A percentile compares a stretch with the other conserved stretches of the same genome.
phyloP scores from a whole-genome alignment of 2,329 filamentous ascomycete species.

The Colletotrichum camelliae region DNA sequence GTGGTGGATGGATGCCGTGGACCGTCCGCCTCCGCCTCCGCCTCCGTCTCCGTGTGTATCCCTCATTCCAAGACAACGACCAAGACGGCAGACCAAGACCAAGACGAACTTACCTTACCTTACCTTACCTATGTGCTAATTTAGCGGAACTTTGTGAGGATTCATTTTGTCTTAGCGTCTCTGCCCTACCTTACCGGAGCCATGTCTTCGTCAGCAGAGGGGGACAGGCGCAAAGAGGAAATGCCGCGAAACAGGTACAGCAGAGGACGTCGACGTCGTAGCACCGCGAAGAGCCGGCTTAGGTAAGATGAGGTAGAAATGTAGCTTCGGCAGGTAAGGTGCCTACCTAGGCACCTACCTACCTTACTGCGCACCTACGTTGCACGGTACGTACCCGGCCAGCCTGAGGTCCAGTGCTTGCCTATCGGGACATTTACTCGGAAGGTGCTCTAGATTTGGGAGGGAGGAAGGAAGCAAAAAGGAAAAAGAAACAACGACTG shows the following conservation, averaged over 20 bases:
- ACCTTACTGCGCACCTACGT: not conserved
- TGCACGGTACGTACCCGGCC: not conserved
- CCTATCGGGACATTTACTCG: not conserved
- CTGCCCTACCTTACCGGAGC: constrained; percentile 1
- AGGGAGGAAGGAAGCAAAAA: not conserved
- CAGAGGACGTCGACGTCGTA: not conserved
- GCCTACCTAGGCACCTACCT: not conserved
- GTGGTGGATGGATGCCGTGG: not conserved
- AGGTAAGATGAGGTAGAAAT: not conserved
- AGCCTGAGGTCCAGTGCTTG: not conserved
- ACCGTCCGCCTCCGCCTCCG: not conserved
- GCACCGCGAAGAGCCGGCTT: not conserved
- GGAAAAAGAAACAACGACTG: not conserved
- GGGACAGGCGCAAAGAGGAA: not conserved
- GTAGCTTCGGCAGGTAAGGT: not conserved
- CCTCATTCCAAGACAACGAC: not conserved
- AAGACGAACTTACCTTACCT: not conserved
- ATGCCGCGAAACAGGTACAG: not conserved
- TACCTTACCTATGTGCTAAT: not conserved
- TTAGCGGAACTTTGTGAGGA: not conserved
- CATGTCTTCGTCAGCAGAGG: not conserved
- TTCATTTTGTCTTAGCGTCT: not conserved
- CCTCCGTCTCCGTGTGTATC: not conserved
- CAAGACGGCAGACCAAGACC: not conserved
- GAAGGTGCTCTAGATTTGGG: not conserved